Base-by-base conservation (phyloP, 1,284 basidiomycete genomes). In the Calocybe gambosa region DNA sequence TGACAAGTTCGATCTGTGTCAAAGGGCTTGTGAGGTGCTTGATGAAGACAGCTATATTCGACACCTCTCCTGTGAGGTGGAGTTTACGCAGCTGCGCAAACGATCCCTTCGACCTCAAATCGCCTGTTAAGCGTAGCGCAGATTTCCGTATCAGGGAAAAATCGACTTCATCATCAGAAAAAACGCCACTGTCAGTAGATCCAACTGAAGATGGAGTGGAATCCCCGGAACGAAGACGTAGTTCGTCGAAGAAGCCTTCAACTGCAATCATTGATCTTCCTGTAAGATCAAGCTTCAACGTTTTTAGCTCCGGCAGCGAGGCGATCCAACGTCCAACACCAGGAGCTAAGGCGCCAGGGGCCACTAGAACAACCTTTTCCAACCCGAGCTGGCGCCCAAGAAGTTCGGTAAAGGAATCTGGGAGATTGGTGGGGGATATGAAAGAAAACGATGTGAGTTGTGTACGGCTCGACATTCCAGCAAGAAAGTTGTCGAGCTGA, bases 161-260 rank as follows among this genome's bases (percentile, higher is more conserved):
- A 61, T 88, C 85, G 45, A 78, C 64, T 53, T 86, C 84, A 45
- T 85, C 82, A 42, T 72, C 78, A 43, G 83, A 85, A 66, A 85
- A 85, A 49, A 86, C 75, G 26, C 84, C 83, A 55, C 82, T 85
- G 61, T 87, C 85, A 28, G 75, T 81, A 42, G 80, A 74, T 15
- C 71, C 74, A 15, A 75, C 69, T 13, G 82, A 82, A 53, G 71
- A 77, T 1, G 85, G 85, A 3, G 85, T 84, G 21, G 75, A 77
- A 50, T 71, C 72, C 9, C 85, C 85, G 0, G 84, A 85, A 25
- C 73, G 71, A 26, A 75, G 66, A 49, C 62, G 67, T 54, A 86
- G 67, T 43, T 85, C 79, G 58, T 82, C 79, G 59, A 89, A 88
- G 64, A 89, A 89, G 12, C 80, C 80, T 62, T 86, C 82, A 15